Conservation (phyloP, 116 monocot genomes). For the Cymodocea nodosa region DNA sequence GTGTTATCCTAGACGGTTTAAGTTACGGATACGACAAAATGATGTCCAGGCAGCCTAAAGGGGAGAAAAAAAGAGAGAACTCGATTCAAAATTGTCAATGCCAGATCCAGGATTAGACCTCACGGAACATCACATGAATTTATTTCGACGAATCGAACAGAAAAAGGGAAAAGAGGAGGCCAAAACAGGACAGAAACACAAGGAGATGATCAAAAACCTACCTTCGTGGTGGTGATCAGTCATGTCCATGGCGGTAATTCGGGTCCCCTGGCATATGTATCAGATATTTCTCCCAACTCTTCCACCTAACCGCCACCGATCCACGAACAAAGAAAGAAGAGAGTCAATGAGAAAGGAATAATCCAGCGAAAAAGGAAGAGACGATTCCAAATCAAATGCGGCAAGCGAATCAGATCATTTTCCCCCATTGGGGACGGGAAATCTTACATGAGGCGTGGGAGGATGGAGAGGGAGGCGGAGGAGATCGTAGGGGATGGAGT, state of each 20-base stretch:
- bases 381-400: neutral
- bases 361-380: neutral
- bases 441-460: too few species aligned
- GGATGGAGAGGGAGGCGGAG: neutral
- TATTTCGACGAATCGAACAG: neutral
- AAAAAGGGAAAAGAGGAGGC: neutral
- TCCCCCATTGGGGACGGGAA: too few species aligned
- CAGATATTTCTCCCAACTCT: slow-evolving; percentile 13
- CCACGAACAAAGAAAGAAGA: neutral
- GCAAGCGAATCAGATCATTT: too few species aligned
- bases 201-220: neutral
- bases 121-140: neutral
- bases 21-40: too few species aligned
- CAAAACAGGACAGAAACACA: neutral
- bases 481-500: neutral
- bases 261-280: slow-evolving; percentile 7
- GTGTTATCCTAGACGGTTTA: too few species aligned
- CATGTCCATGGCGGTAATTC: slow-evolving; percentile 14
- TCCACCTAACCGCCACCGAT: slow-evolving; percentile 16
- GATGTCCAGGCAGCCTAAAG: too few species aligned
- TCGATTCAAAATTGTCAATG: too few species aligned
- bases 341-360: neutral
- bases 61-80: too few species aligned
- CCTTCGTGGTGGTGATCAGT: slow-evolving; percentile 18
- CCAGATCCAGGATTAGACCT: neutral